Conservation (phyloP, 306 rosid species). For the Rosa persica region DNA sequence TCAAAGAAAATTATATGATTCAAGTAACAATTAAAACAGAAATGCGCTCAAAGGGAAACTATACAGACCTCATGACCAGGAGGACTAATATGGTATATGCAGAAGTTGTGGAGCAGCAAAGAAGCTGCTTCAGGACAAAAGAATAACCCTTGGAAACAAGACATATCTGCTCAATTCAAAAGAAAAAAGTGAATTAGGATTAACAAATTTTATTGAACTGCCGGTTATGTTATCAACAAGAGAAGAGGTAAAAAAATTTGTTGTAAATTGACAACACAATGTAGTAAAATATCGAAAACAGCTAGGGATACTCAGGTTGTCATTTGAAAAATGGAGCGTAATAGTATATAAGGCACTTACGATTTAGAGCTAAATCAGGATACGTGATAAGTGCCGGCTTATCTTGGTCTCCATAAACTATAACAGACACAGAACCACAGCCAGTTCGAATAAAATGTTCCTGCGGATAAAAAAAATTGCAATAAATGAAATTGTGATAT, state of each 20-base stretch:
- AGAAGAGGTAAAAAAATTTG: neutral
- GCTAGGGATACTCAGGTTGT: neutral
- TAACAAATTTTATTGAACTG: neutral
- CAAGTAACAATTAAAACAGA: neutral
- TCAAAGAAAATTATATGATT: neutral
- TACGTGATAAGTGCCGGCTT: conserved; percentile 88
- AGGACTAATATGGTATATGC: conserved; percentile 91
- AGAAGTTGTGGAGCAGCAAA: conserved; percentile 89
- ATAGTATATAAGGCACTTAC: conserved; percentile 42
- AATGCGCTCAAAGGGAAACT: conserved; percentile 29
- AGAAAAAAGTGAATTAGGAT: conserved; percentile 10
- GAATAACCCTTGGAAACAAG: conserved; percentile 94
- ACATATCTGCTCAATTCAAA: conserved; percentile 56
- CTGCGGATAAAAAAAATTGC: conserved; percentile 36
- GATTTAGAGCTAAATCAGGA: conserved; percentile 87
- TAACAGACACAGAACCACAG: conserved; percentile 83
- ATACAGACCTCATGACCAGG: conserved; percentile 95
- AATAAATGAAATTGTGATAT: neutral
- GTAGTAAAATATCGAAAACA: neutral
- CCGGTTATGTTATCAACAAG: neutral
- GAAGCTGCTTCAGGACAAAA: conserved; percentile 95
- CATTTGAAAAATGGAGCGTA: neutral
- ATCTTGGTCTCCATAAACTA: conserved; percentile 78
- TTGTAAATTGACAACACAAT: neutral
- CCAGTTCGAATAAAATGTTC: conserved; percentile 75